A percentile compares a stretch with the other conserved stretches of the same genome.
Evolutionary conservation across 2,329 filamentous ascomycete species (phyloP).

Genomic region (Stachybotrys chartarum): DNA sequence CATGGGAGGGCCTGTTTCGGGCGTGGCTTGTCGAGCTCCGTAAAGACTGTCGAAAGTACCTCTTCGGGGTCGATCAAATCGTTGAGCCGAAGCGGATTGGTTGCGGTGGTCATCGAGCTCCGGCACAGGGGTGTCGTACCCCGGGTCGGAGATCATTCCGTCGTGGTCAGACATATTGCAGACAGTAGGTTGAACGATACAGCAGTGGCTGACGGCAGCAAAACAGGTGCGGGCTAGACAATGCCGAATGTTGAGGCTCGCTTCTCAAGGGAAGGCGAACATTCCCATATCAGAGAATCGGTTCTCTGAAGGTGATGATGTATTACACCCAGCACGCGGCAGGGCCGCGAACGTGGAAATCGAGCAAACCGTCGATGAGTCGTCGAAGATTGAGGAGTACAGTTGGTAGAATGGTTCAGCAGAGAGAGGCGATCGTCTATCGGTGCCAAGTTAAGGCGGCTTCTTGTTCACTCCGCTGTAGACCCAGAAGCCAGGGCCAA

Average conservation of each 20-base stretch:
- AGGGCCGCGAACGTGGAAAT: constrained; percentile 18
- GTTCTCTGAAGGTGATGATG: constrained; percentile 10
- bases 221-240: not conserved
- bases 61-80: constrained; percentile 53
- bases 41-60: constrained; percentile 70
- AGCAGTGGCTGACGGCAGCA: not conserved
- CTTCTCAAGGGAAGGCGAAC: constrained; percentile 23
- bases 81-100: constrained; percentile 54
- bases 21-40: constrained; percentile 39
- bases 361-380: constrained; percentile 19
- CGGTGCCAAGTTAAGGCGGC: constrained; percentile 73
- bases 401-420: constrained; percentile 1
- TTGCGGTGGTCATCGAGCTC: constrained; percentile 84
- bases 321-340: constrained; percentile 26
- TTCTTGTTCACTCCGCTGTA: constrained; percentile 95
- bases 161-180: constrained; percentile 59
- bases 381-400: not conserved
- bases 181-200: not conserved
- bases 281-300: constrained; percentile 19
- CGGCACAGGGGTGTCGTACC: constrained; percentile 67
- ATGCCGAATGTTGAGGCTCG: not conserved
- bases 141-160: constrained; percentile 50
- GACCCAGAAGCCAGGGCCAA: constrained; percentile 89
- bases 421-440: constrained; percentile 1
- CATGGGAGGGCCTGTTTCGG: constrained; percentile 31